phyloP scores from a whole-genome alignment of 2,329 filamentous ascomycete genomes.

The Gnomoniopsis smithogilvyi region DNA sequence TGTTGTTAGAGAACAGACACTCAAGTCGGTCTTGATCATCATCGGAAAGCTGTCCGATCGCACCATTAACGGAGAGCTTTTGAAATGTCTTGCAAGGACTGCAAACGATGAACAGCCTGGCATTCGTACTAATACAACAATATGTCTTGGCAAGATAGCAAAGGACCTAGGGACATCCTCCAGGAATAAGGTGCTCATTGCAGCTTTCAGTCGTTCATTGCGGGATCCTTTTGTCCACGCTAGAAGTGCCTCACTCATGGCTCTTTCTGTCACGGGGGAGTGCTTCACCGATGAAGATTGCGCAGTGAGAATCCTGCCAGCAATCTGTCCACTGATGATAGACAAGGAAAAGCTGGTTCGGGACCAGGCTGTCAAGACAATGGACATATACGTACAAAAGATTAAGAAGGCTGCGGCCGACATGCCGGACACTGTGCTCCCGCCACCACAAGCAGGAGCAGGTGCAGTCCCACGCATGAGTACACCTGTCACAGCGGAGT shows the following conservation, averaged over 20 bases:
- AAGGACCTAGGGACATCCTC: constrained; percentile 78
- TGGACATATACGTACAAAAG: constrained; percentile 81
- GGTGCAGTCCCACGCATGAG: constrained; percentile 67
- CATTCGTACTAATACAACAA: constrained; percentile 96
- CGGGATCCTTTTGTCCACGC: constrained; percentile 95
- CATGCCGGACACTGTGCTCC: constrained; percentile 78
- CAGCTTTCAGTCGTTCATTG: constrained; percentile 85
- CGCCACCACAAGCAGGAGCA: constrained; percentile 53
- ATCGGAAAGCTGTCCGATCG: constrained; percentile 89
- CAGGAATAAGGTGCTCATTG: constrained; percentile 84
- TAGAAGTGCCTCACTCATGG: constrained; percentile 82
- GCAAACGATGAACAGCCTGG: constrained; percentile 97
- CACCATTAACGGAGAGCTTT: constrained; percentile 86
- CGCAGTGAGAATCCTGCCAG: constrained; percentile 77
- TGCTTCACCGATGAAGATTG: constrained; percentile 88
- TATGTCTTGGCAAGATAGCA: constrained; percentile 94
- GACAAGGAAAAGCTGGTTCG: constrained; percentile 96
- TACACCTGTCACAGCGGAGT: constrained; percentile 63
- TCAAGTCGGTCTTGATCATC: constrained; percentile 87
- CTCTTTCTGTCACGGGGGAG: constrained; percentile 80
- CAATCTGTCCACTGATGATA: constrained; percentile 77
- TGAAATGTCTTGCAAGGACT: constrained; percentile 89
- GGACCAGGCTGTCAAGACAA: constrained; percentile 84
- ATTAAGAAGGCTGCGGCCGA: constrained; percentile 73
- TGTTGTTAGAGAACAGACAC: constrained; percentile 88